phyloP scores from a whole-genome alignment of 1,139 yeast species.

The Kurtzmaniella quercitrusa region DNA sequence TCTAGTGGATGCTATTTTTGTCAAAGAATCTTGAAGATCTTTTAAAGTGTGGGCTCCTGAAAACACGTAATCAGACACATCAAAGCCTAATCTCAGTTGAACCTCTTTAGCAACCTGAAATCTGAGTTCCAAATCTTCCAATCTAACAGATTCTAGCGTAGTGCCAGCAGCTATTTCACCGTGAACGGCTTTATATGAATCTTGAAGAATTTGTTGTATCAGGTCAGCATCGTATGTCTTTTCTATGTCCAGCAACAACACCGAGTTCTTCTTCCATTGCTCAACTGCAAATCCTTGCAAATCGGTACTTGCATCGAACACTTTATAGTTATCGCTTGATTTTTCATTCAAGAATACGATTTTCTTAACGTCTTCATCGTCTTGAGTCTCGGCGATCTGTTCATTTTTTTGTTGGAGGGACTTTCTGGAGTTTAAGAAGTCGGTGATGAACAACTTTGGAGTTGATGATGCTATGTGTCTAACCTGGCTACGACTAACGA shows the following conservation, averaged over 20 bases:
- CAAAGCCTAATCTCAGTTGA: conserved; percentile 57
- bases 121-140: conserved; percentile 51
- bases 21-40: conserved; percentile 43
- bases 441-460: conserved; percentile 5
- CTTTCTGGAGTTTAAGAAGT: conserved; percentile 7
- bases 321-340: conserved; percentile 30
- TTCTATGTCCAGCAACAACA: conserved; percentile 26
- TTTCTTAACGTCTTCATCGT: conserved; percentile 17
- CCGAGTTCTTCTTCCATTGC: conserved; percentile 32
- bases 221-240: conserved; percentile 22
- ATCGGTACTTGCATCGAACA: conserved; percentile 25
- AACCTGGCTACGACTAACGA: not conserved
- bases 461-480: not conserved
- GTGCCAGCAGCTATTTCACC: conserved; percentile 8
- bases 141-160: conserved; percentile 11
- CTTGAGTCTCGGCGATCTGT: conserved; percentile 5
- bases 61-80: conserved; percentile 61
- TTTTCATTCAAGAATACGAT: conserved; percentile 33
- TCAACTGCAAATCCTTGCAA: conserved; percentile 32
- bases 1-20: conserved; percentile 42
- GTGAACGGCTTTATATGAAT: conserved; percentile 22
- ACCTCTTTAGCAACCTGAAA: conserved; percentile 55
- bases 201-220: conserved; percentile 21
- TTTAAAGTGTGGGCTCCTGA: conserved; percentile 46
- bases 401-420: conserved; percentile 7